These are phyloP conservation scores for Adiantum capillusveneris DNA, from an alignment of 75 land plant species.

Conservation along the genomic window DNA sequence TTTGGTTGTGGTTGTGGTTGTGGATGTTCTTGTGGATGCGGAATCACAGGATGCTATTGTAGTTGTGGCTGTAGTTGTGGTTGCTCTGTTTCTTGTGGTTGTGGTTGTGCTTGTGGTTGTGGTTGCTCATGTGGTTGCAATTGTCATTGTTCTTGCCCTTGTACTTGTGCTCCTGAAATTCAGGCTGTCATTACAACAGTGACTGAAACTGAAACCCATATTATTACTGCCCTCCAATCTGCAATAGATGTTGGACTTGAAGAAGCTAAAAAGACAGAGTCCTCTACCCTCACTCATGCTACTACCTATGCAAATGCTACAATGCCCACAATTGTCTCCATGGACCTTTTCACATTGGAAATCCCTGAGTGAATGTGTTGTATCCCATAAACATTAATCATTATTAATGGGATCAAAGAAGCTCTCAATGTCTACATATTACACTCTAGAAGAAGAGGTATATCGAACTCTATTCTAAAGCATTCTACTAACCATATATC, in stretches of 20 bases:
- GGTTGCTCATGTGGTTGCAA: not conserved
- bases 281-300: too few species aligned
- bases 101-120: not conserved
- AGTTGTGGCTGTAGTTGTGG: slow-evolving; percentile 1
- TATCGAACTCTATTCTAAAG: too few species aligned
- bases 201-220: not conserved
- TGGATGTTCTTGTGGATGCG: not conserved
- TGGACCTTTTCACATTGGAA: too few species aligned
- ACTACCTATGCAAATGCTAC: too few species aligned
- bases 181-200: not conserved
- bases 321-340: too few species aligned
- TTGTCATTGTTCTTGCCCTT: not conserved
- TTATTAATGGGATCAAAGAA: too few species aligned
- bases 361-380: too few species aligned
- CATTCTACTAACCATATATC: too few species aligned
- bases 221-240: not conserved
- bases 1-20: not conserved
- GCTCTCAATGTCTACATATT: too few species aligned
- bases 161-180: not conserved
- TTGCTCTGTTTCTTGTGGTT: not conserved
- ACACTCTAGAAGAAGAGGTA: too few species aligned
- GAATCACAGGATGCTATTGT: not conserved
- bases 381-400: too few species aligned
- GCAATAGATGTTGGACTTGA: not conserved
- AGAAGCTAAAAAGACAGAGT: too few species aligned